A percentile compares a stretch with the other conserved stretches of the same genome.
Conservation (phyloP, 768 basidiomycete genomes). For the Boletus sensibilis region DNA sequence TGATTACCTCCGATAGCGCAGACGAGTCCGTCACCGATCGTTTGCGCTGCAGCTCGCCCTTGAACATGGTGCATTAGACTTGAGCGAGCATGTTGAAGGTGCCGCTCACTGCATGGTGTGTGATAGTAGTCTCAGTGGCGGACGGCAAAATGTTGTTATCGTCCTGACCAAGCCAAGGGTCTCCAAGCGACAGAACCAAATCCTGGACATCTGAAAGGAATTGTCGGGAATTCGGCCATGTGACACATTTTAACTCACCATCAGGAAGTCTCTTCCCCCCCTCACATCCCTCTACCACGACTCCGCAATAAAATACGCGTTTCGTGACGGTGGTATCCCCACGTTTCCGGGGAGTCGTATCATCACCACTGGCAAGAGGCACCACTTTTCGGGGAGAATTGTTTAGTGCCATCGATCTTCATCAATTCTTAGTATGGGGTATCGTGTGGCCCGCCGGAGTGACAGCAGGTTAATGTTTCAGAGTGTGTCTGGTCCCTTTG, state of each 20-base stretch:
- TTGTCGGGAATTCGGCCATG: conserved; percentile 9
- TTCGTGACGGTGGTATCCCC: conserved; percentile 51
- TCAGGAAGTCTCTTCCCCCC: conserved; percentile 65
- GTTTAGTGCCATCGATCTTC: conserved; percentile 56
- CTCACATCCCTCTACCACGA: conserved; percentile 84
- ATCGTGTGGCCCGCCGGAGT: conserved; percentile 2
- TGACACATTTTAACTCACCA: conserved; percentile 41
- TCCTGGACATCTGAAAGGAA: conserved; percentile 66
- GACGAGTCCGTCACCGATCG: conserved; percentile 64
- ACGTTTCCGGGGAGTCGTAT: conserved; percentile 44
- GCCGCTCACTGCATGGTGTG: conserved; percentile 44
- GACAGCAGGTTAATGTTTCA: neutral
- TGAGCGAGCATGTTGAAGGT: neutral
- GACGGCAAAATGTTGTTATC: conserved; percentile 49
- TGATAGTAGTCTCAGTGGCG: conserved; percentile 37
- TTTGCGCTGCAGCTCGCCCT: conserved; percentile 40
- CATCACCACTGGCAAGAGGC: conserved; percentile 70
- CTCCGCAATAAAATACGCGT: conserved; percentile 86
- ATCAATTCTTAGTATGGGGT: conserved; percentile 13
- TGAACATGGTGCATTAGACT: conserved; percentile 14
- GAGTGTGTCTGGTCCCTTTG: neutral
- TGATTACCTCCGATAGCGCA: conserved; percentile 70
- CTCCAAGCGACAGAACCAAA: conserved; percentile 74
- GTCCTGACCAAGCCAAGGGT: conserved; percentile 53
- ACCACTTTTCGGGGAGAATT: conserved; percentile 72